These are phyloP conservation scores for Esteya vermicola DNA, from an alignment of 2,329 filamentous ascomycete genomes.

Conservation along the genomic window DNA sequence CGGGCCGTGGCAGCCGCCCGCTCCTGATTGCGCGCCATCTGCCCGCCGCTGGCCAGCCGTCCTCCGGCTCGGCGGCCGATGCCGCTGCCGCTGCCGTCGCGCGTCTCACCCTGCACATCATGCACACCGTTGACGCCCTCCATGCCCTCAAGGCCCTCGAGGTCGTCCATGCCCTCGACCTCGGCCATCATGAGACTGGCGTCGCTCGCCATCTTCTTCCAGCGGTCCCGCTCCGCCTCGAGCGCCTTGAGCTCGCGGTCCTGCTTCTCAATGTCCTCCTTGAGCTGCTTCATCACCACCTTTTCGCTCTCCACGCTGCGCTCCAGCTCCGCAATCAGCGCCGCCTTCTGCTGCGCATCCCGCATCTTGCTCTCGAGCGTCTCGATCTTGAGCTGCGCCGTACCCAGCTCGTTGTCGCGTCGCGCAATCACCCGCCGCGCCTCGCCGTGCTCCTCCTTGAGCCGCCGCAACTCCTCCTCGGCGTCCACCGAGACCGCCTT, in stretches of 20 bases:
- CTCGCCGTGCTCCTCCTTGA: constrained; percentile 70
- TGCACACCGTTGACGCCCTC: background rate
- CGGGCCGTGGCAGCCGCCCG: constrained; percentile 54
- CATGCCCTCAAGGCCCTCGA: constrained; percentile 15
- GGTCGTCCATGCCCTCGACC: constrained; percentile 24
- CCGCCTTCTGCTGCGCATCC: constrained; percentile 66
- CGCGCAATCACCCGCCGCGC: constrained; percentile 57
- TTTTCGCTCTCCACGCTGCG: constrained; percentile 38
- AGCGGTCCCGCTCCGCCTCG: constrained; percentile 53
- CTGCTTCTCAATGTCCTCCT: constrained; percentile 52
- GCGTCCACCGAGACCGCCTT: constrained; percentile 70
- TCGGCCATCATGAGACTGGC: constrained; percentile 39
- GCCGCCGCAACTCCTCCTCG: constrained; percentile 67
- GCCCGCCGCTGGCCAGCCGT: constrained; percentile 22
- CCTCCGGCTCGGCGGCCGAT: background rate
- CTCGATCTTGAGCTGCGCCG: constrained; percentile 82
- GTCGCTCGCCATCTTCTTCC: constrained; percentile 56
- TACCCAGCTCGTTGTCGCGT: constrained; percentile 72
- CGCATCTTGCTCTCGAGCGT: constrained; percentile 78
- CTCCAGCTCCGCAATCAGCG: constrained; percentile 53
- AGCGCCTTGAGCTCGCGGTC: constrained; percentile 51
- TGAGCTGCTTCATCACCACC: constrained; percentile 35
- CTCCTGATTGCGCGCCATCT: constrained; percentile 25
- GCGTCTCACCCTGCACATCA: constrained; percentile 5
- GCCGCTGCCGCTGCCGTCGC: background rate